These are phyloP conservation scores for Plasmodium coatneyi DNA, from an alignment of 169 alveolate species.

Conservation along the genomic window DNA sequence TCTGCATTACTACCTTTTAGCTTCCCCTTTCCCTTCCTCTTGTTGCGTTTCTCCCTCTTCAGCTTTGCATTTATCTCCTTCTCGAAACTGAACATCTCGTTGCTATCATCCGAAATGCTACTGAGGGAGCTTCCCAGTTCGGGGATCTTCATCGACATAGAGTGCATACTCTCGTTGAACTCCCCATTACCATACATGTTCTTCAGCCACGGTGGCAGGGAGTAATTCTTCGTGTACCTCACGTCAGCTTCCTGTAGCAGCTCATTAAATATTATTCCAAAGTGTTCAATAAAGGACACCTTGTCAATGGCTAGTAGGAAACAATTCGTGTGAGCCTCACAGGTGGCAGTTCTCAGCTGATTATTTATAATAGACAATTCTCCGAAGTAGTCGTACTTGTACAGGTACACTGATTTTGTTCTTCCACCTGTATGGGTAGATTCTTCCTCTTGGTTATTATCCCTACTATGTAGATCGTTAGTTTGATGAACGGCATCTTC, in stretches of 20 bases:
- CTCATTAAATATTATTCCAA: slow-evolving; percentile 57
- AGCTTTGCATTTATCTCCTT: slow-evolving; percentile 50
- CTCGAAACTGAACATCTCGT: slow-evolving; percentile 56
- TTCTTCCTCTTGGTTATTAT: neutral
- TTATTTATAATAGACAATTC: slow-evolving; percentile 69
- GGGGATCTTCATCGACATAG: slow-evolving; percentile 44
- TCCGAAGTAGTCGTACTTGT: slow-evolving; percentile 73
- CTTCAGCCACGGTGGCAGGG: slow-evolving; percentile 71
- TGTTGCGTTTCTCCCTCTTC: slow-evolving; percentile 29
- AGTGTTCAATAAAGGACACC: slow-evolving; percentile 20
- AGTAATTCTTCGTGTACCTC: slow-evolving; percentile 55
- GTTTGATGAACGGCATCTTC: neutral
- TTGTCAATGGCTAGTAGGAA: slow-evolving; percentile 73
- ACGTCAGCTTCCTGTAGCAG: slow-evolving; percentile 65
- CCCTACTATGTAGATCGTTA: neutral
- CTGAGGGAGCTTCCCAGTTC: slow-evolving; percentile 41
- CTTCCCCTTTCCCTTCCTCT: slow-evolving; percentile 2
- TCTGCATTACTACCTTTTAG: neutral
- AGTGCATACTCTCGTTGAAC: neutral
- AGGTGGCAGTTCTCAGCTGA: slow-evolving; percentile 70
- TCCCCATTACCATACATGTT: slow-evolving; percentile 42
- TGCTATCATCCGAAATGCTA: slow-evolving; percentile 46
- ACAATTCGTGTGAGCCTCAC: slow-evolving; percentile 75
- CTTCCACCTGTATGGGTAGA: neutral
- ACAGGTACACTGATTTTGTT: slow-evolving; percentile 17